These are phyloP conservation scores for Protomyces gravidus DNA, from an alignment of 1,139 yeast species.

Conservation along the genomic window DNA sequence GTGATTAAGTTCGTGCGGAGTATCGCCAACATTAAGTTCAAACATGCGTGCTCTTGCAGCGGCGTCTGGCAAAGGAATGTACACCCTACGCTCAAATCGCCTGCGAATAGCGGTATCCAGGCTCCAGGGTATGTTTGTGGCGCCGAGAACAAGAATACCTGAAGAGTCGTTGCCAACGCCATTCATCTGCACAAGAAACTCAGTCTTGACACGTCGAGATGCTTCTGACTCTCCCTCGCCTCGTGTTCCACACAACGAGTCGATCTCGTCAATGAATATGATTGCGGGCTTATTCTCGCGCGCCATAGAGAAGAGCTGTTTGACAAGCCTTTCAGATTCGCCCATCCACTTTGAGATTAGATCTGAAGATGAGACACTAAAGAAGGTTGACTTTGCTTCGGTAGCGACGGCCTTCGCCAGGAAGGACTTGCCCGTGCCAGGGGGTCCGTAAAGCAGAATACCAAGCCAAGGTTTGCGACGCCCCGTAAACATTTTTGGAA, in stretches of 20 bases:
- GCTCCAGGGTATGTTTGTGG: conserved; percentile 99
- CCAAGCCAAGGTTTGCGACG: conserved; percentile 92
- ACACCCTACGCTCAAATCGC: conserved; percentile 81
- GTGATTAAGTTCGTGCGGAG: conserved; percentile 71
- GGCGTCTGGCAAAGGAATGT: conserved; percentile 87
- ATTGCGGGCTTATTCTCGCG: conserved; percentile 92
- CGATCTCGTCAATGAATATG: conserved; percentile 95
- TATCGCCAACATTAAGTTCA: conserved; percentile 84
- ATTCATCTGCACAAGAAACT: conserved; percentile 93
- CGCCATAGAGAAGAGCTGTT: conserved; percentile 92
- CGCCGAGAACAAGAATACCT: conserved; percentile 93
- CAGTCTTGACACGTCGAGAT: conserved; percentile 91
- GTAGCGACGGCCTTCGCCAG: conserved; percentile 98
- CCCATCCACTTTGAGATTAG: conserved; percentile 99
- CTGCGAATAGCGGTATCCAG: conserved; percentile 95
- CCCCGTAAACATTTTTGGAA: conserved; percentile 92
- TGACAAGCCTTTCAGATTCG: conserved; percentile 69
- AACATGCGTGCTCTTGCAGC: conserved; percentile 92
- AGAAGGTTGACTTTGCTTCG: conserved; percentile 93
- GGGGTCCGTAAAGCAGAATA: conserved; percentile 90
- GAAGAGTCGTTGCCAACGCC: conserved; percentile 94
- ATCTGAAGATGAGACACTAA: conserved; percentile 90
- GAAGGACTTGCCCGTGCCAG: conserved; percentile 97
- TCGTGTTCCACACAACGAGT: conserved; percentile 95
- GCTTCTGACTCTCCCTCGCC: conserved; percentile 99